Evolutionary conservation across 768 basidiomycete species (phyloP).

Genomic region (Hemileccinum impolitum): DNA sequence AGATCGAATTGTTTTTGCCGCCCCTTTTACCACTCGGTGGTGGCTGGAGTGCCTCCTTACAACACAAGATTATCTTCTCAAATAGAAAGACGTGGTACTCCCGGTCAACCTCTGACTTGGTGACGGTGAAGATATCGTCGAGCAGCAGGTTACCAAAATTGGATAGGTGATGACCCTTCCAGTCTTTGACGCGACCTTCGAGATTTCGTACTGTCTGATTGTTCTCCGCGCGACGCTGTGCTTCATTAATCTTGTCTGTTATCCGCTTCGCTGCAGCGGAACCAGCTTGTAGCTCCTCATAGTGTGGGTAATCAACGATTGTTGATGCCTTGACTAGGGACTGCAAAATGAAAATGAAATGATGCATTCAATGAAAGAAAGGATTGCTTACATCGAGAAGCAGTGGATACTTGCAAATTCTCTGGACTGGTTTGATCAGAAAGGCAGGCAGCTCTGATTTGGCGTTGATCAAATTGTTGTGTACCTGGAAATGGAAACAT

Average conservation of each 20-base stretch:
- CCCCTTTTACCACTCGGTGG: slow-evolving; percentile 62
- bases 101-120: slow-evolving; percentile 92
- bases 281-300: slow-evolving; percentile 80
- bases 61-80: slow-evolving; percentile 98
- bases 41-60: slow-evolving; percentile 79
- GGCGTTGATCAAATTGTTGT: slow-evolving; percentile 83
- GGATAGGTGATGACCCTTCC: slow-evolving; percentile 96
- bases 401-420: slow-evolving; percentile 97
- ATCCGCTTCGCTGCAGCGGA: slow-evolving; percentile 87
- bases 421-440: slow-evolving; percentile 97
- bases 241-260: slow-evolving; percentile 94
- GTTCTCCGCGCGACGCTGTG: slow-evolving; percentile 89
- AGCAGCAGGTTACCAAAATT: slow-evolving; percentile 93
- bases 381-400: slow-evolving; percentile 72
- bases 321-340: slow-evolving; percentile 73
- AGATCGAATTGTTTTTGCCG: slow-evolving; percentile 81
- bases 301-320: slow-evolving; percentile 59
- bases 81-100: slow-evolving; percentile 99
- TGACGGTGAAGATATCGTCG: slow-evolving; percentile 94
- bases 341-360: slow-evolving; percentile 34
- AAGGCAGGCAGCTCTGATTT: slow-evolving; percentile 93
- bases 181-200: slow-evolving; percentile 86
- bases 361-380: slow-evolving; percentile 9
- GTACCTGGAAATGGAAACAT: slow-evolving; percentile 44
- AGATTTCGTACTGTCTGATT: slow-evolving; percentile 86